Evolutionary conservation across 2,329 filamentous ascomycete species (phyloP).

Genomic region (Phialophora macrospora): DNA sequence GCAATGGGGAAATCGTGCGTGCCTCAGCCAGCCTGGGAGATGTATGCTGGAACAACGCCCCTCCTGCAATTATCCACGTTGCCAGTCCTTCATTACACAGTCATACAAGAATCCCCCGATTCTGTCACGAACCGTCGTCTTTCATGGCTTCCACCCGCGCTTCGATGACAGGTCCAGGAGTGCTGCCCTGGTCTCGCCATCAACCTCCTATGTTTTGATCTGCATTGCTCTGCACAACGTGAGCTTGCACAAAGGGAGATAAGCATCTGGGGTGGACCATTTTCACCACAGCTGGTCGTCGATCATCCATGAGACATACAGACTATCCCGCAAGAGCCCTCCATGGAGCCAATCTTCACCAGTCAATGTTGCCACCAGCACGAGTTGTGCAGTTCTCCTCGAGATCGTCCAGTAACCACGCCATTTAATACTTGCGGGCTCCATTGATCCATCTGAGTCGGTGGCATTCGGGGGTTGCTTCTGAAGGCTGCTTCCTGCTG

Average conservation of each 20-base stretch:
- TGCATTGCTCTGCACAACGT: constrained; percentile 22
- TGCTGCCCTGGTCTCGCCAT: constrained; percentile 26
- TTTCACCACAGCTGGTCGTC: constrained; percentile 13
- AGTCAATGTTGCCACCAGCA: neutral
- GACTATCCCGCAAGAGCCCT: neutral
- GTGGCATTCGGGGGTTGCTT: constrained; percentile 14
- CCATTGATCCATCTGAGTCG: neutral
- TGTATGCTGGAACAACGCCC: constrained; percentile 5
- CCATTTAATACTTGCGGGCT: neutral
- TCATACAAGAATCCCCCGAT: constrained; percentile 41
- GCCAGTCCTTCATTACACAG: constrained; percentile 25
- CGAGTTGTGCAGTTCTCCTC: constrained; percentile 4
- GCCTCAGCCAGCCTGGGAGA: constrained; percentile 4
- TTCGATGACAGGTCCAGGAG: constrained; percentile 37
- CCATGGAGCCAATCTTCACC: neutral
- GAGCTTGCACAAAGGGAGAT: constrained; percentile 7
- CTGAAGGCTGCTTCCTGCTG: constrained; percentile 14
- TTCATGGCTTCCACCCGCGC: constrained; percentile 34
- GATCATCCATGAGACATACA: neutral
- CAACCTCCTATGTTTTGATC: constrained; percentile 23
- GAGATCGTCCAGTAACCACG: neutral
- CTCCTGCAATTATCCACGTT: constrained; percentile 29
- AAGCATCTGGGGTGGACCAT: constrained; percentile 20
- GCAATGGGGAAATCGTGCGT: neutral
- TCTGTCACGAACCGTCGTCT: constrained; percentile 37